Conservation (phyloP, 2,329 filamentous ascomycete genomes). For the Aschersonia sp. region DNA sequence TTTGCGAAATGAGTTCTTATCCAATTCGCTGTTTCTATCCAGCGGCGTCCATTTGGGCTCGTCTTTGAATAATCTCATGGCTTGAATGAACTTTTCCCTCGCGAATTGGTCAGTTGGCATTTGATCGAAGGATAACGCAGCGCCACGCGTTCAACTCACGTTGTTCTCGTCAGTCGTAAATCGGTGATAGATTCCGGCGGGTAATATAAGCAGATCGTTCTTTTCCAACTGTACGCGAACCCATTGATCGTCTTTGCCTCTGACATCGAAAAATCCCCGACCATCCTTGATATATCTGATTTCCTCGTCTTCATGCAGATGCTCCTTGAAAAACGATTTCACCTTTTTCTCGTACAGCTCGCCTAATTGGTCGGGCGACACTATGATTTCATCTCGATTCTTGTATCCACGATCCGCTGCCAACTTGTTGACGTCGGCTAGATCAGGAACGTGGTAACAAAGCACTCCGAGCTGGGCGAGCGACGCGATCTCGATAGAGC, state of each 20-base stretch:
- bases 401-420: conserved; percentile 69
- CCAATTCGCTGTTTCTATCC: conserved; percentile 64
- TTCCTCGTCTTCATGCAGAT: conserved; percentile 96
- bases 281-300: conserved; percentile 89
- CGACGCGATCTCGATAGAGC: conserved; percentile 45
- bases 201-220: conserved; percentile 82
- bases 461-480: conserved; percentile 66
- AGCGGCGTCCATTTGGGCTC: conserved; percentile 97
- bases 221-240: conserved; percentile 74
- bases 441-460: conserved; percentile 53
- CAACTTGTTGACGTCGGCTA: conserved; percentile 57
- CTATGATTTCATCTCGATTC: conserved; percentile 86
- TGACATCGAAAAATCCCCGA: conserved; percentile 83
- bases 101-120: background rate
- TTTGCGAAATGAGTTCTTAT: conserved; percentile 64
- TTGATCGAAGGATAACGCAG: background rate
- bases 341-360: conserved; percentile 86
- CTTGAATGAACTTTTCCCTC: conserved; percentile 67
- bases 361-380: conserved; percentile 76
- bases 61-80: conserved; percentile 94
- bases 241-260: conserved; percentile 73
- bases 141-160: conserved; percentile 35
- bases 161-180: conserved; percentile 91
- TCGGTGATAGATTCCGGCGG: conserved; percentile 89
- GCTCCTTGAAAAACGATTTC: conserved; percentile 85